These are phyloP conservation scores for Fagopyrum esculentum DNA, from an alignment of 148 eudicot species.

Conservation along the genomic window DNA sequence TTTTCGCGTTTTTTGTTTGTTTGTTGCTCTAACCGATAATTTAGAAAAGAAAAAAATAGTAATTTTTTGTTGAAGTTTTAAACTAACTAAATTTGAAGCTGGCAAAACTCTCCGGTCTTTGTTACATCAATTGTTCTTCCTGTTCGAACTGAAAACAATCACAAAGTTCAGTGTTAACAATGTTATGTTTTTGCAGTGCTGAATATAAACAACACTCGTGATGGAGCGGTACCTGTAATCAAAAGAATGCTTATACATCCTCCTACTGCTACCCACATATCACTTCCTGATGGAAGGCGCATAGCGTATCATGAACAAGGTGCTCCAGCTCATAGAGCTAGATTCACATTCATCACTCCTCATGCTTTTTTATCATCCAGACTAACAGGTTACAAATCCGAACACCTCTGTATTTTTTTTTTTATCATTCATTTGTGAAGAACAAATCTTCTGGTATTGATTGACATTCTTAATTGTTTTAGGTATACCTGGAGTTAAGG, in stretches of 20 bases:
- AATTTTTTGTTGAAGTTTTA: too few relatives aligned
- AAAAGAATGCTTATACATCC: constrained; percentile 59
- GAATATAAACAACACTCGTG: constrained; percentile 36
- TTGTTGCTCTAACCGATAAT: too few relatives aligned
- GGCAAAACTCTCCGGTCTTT: neutral
- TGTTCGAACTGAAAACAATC: neutral
- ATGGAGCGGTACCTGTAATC: constrained; percentile 37
- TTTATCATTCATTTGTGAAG: neutral
- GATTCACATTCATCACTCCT: constrained; percentile 46
- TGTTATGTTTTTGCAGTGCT: constrained; percentile 42
- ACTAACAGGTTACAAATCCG: constrained; percentile 46
- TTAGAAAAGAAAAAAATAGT: too few relatives aligned
- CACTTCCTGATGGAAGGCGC: constrained; percentile 68
- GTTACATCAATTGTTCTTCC: neutral
- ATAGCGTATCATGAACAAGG: constrained; percentile 74
- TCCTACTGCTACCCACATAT: constrained; percentile 50
- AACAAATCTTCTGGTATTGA: neutral
- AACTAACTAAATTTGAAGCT: neutral
- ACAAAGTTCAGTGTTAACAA: neutral
- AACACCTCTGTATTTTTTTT: neutral
- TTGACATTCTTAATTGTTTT: neutral
- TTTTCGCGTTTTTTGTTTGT: too few relatives aligned
- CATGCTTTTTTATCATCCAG: constrained; percentile 56
- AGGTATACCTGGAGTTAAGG: constrained; percentile 74
- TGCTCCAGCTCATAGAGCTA: constrained; percentile 45